Percentiles rank a stretch among this genome's conserved stretches.
phyloP scores from a whole-genome alignment of 2,329 filamentous ascomycete species.

The Xylaria sp. region DNA sequence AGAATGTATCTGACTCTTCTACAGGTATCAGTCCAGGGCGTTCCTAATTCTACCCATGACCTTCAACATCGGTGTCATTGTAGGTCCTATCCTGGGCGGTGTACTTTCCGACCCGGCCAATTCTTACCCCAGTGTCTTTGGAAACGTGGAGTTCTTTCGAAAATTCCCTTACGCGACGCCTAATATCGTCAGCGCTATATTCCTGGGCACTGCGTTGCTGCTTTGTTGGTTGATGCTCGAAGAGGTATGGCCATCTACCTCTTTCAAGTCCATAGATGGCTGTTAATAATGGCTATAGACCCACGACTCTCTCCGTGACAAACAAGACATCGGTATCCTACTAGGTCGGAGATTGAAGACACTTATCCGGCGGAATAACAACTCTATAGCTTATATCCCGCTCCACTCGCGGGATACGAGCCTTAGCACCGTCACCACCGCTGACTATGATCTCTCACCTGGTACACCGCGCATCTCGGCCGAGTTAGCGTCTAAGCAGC shows the following conservation, averaged over 20 bases:
- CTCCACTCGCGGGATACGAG: constrained; percentile 49
- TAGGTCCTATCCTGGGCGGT: constrained; percentile 64
- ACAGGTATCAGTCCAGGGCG: constrained; percentile 55
- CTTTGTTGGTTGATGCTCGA: constrained; percentile 62
- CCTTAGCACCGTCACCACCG: constrained; percentile 35
- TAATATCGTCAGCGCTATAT: constrained; percentile 62
- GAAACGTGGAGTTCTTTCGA: constrained; percentile 57
- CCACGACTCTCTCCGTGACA: constrained; percentile 56
- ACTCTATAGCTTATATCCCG: constrained; percentile 48
- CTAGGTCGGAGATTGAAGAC: constrained; percentile 52
- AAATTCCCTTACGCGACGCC: constrained; percentile 65
- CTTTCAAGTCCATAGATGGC: not conserved
- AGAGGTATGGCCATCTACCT: constrained; percentile 53
- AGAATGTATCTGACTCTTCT: constrained; percentile 19
- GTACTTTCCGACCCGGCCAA: constrained; percentile 57
- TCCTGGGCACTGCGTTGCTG: constrained; percentile 57
- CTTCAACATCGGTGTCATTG: constrained; percentile 73
- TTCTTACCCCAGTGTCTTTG: constrained; percentile 58
- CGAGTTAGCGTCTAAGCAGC: constrained; percentile 33
- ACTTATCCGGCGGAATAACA: constrained; percentile 43
- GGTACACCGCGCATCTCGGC: constrained; percentile 35
- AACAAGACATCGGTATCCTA: constrained; percentile 56
- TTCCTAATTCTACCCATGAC: constrained; percentile 69
- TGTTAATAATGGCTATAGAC: constrained; percentile 52
- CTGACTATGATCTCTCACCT: constrained; percentile 48